These are phyloP conservation scores for Pterocarpus macrocarpus DNA, from an alignment of 306 rosid species.

Conservation along the genomic window DNA sequence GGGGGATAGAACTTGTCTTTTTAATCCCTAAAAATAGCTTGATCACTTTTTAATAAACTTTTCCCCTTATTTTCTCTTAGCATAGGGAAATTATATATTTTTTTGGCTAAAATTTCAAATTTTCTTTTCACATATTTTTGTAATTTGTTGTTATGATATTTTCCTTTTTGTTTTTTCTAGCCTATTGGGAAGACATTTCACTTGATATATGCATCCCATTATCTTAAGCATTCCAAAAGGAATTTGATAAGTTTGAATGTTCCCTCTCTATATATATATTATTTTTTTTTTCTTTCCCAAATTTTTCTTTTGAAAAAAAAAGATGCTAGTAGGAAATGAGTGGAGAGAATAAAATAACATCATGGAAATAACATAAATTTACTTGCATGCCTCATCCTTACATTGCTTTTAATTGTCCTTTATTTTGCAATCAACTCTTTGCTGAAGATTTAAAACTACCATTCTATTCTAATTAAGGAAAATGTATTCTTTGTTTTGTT, in stretches of 20 bases:
- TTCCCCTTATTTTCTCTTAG: background rate
- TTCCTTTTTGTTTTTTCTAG: background rate
- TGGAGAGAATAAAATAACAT: background rate
- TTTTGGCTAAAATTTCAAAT: background rate
- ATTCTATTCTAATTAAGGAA: background rate
- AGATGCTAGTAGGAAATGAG: background rate
- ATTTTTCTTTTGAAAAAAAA: background rate
- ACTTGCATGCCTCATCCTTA: conserved; percentile 2
- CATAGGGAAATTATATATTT: background rate
- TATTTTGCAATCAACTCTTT: conserved; percentile 3
- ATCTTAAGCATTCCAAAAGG: background rate
- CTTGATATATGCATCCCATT: background rate
- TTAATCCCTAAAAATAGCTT: conserved; percentile 1
- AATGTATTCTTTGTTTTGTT: conserved; percentile 39
- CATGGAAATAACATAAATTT: background rate
- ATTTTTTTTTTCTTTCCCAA: conserved; percentile 3
- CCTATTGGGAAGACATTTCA: background rate
- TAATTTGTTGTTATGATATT: background rate
- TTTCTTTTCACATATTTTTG: conserved; percentile 11
- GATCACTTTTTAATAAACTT: background rate
- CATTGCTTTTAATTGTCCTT: conserved; percentile 2
- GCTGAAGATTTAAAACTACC: background rate
- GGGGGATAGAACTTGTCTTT: background rate
- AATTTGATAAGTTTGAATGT: conserved; percentile 5
- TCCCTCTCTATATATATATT: background rate